Base-by-base conservation (phyloP, 2,329 filamentous ascomycete species). In the Waltergamsia citrina region DNA sequence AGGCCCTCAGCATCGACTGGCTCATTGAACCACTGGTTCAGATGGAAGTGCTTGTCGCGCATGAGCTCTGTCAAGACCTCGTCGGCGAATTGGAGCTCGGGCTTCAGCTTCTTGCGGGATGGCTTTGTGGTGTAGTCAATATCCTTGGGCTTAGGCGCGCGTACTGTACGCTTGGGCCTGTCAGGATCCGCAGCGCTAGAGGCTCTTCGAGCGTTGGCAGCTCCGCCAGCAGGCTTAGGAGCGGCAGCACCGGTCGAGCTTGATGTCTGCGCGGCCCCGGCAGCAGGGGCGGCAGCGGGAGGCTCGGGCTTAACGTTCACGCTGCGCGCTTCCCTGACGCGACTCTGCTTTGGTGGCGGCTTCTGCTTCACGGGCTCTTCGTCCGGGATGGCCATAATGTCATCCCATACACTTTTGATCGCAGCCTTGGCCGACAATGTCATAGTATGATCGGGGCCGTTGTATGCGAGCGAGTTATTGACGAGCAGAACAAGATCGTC, bases 1-100 rank as follows among this genome's bases (percentile, higher is more conserved):
- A 96, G 65, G 1, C 88, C 90, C 23, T 96, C 88, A 1, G 92
- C 87, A 52, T 98, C 92, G 15, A 98, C 92, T 0, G 92, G 84
- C 7, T 73, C 63, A 47, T 85, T 63, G 62, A 98, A 98, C 38
- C 84, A 80, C 36, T 71, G 69, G 28, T 85, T 85, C 43, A 80
- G 63, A 3, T 60, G 51, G 36, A 66, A 68, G 51, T 95, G 73
- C 53, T 85, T 88, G 1, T 71, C 59, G 52, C 86, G 83, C 56
- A 80, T 74, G 21, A 96, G 54, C 51, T 95, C 86, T 22, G 74
- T 72, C 37, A 96, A 53, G 2, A 90, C 77, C 38, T 85, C 78
- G 43, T 93, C 81, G 51, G 85, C 90, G 57, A 96, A 98, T 44
- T 83, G 86, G 36, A 96, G 68, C 57, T 96, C 90, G 26, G 85